Evolutionary conservation across 768 basidiomycete species (phyloP).

Genomic region (Neoboletus subvelutipes): DNA sequence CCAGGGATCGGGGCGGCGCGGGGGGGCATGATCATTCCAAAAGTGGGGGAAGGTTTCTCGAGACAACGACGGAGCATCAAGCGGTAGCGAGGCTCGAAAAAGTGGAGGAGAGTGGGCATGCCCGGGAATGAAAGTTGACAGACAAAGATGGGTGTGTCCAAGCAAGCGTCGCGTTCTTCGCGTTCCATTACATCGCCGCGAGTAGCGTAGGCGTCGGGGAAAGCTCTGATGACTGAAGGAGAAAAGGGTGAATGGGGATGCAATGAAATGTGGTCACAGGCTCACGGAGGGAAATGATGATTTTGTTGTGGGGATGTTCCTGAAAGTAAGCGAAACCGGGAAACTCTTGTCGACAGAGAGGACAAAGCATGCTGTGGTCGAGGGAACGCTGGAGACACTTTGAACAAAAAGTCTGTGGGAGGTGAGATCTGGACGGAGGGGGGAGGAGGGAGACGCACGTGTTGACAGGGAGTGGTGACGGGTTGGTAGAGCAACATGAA

Average conservation of each 20-base stretch:
- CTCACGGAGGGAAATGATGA: slow-evolving; percentile 68
- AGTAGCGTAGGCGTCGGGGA: slow-evolving; percentile 63
- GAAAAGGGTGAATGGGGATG: slow-evolving; percentile 7
- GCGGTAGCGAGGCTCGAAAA: slow-evolving; percentile 94
- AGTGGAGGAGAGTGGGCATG: slow-evolving; percentile 85
- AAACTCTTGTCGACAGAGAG: slow-evolving; percentile 78
- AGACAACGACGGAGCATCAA: slow-evolving; percentile 97
- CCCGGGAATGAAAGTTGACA: slow-evolving; percentile 89
- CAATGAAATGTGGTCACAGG: slow-evolving; percentile 6
- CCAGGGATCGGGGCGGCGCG: slow-evolving; percentile 31
- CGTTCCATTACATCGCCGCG: slow-evolving; percentile 63
- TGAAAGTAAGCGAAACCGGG: slow-evolving; percentile 79
- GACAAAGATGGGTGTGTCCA: slow-evolving; percentile 91
- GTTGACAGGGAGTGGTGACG: slow-evolving; percentile 92
- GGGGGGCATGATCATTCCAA: slow-evolving; percentile 90
- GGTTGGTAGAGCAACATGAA: slow-evolving; percentile 81
- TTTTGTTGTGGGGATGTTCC: slow-evolving; percentile 73
- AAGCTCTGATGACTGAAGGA: slow-evolving; percentile 61
- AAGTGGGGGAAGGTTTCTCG: slow-evolving; percentile 68
- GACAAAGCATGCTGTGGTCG: slow-evolving; percentile 82
- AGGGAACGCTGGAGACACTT: slow-evolving; percentile 87
- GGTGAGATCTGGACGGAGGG: slow-evolving; percentile 10
- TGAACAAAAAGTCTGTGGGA: slow-evolving; percentile 78
- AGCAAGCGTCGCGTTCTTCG: slow-evolving; percentile 74
- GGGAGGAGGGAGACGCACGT: slow-evolving; percentile 51